These are phyloP conservation scores for Scleroderma citrinum DNA, from an alignment of 768 basidiomycete species.

Conservation along the genomic window DNA sequence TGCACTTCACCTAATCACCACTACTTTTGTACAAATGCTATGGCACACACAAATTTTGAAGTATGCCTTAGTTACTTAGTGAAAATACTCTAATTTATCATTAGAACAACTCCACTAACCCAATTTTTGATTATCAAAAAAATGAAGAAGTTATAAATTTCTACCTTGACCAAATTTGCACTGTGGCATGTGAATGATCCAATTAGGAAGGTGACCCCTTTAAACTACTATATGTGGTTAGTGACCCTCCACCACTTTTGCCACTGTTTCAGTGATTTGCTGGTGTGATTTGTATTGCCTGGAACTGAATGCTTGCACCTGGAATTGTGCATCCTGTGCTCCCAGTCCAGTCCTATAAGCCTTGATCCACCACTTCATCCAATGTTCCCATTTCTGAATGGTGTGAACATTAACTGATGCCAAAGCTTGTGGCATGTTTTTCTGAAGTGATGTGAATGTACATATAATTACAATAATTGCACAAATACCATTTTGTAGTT, in stretches of 20 bases:
- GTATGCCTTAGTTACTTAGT: conserved; percentile 3
- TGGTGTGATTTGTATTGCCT: conserved; percentile 10
- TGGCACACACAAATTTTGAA: background rate
- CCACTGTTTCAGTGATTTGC: conserved; percentile 1
- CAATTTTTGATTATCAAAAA: conserved; percentile 10
- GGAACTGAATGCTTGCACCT: conserved; percentile 10
- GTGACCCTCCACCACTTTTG: background rate
- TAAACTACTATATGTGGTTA: background rate
- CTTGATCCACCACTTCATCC: conserved; percentile 12
- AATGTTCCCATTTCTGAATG: conserved; percentile 11
- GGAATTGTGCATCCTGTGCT: conserved; percentile 9
- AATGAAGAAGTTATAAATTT: conserved; percentile 8
- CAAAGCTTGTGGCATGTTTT: conserved; percentile 20
- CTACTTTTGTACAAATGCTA: conserved; percentile 8
- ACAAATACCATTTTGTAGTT: conserved; percentile 18
- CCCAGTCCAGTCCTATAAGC: conserved; percentile 9
- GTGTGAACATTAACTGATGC: conserved; percentile 9
- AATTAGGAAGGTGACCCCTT: background rate
- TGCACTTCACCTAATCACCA: conserved; percentile 10
- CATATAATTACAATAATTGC: conserved; percentile 21
- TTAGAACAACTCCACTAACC: conserved; percentile 6
- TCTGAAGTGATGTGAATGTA: conserved; percentile 16
- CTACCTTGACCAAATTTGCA: conserved; percentile 5
- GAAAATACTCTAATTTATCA: conserved; percentile 9
- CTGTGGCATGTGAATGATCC: background rate